A percentile compares a stretch with the other conserved stretches of the same genome.
phyloP scores from a whole-genome alignment of 495 filamentous ascomycete species.

The Cairneyella variabilis region DNA sequence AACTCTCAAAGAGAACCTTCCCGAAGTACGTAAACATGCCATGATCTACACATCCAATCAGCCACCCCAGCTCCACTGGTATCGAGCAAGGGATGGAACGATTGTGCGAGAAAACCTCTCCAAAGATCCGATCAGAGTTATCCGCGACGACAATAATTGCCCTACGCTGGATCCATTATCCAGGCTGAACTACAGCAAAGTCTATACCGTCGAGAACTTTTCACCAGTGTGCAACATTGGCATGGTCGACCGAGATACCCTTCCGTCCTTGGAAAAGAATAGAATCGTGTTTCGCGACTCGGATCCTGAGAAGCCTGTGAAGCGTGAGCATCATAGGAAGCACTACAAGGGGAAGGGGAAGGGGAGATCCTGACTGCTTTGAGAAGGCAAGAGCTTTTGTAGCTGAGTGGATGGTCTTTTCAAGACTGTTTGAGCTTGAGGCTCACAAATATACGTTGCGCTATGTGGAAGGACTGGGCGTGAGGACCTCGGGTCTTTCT shows the following conservation, averaged over 20 bases:
- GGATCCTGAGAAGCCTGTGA: too few relatives aligned
- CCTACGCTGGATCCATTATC: slow-evolving; percentile 9
- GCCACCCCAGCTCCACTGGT: background rate
- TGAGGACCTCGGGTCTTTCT: too few relatives aligned
- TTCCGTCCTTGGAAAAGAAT: too few relatives aligned
- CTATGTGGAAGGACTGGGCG: too few relatives aligned
- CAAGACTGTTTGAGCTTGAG: too few relatives aligned
- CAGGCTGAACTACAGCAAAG: slow-evolving; percentile 19
- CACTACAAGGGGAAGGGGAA: too few relatives aligned
- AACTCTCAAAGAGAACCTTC: slow-evolving; percentile 14
- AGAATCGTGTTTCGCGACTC: too few relatives aligned
- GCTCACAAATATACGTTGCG: too few relatives aligned
- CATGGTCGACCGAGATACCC: slow-evolving; percentile 1
- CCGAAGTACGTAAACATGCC: slow-evolving; percentile 12
- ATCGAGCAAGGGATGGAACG: background rate
- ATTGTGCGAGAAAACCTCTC: slow-evolving; percentile 2
- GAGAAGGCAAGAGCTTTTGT: too few relatives aligned
- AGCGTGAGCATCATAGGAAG: too few relatives aligned
- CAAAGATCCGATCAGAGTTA: slow-evolving; percentile 16
- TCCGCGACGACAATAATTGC: background rate
- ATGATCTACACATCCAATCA: slow-evolving; percentile 18
- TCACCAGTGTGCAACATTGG: slow-evolving; percentile 19
- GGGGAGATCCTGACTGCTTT: too few relatives aligned
- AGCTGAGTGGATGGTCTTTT: too few relatives aligned
- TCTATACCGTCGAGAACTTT: slow-evolving; percentile 25